Base-by-base conservation (phyloP, 805 yeast genomes). In the Priceomyces carsonii region DNA sequence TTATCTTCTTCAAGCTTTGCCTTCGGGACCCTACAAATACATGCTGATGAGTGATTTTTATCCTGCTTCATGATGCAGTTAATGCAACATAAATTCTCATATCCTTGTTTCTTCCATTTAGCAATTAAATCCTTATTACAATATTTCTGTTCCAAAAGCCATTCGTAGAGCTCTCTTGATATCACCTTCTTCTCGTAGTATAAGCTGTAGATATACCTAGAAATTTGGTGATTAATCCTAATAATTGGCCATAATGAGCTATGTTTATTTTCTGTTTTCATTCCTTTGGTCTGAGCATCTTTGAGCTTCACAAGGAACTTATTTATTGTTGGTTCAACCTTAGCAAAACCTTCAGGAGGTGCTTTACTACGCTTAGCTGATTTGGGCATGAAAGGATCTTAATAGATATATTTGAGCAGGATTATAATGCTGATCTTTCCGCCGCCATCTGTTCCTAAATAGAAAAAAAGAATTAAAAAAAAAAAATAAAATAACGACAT, bases 21-120 rank as follows among this genome's bases (percentile, higher is more conserved):
- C 45, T 78, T 71, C 1, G 96, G 95, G 2, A 89, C 95, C 36
- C 97, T 63, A 53, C 97, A 89, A 14, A 89, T 77, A 59, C 97
- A 89, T 0, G 88, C 76, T 5, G 78, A 73, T 26, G 48, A 50
- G 47, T 81, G 84, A 47, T 76, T 76, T 29, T 72, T 79, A 42
- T 83, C 88, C 24, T 58, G 58, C 18, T 70, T 70, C 49, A 77
- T 77, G 21, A 89, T 86, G 55, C 97, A 89, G 43, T 75, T 71
- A 40, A 89, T 57, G 55, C 97, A 89, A 53, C 97, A 89, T 30
- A 89, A 62, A 37, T 82, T 75, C 53, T 89, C 96, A 56, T 89
- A 89, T 7, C 96, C 96, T 51, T 77, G 80, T 51, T 81, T 82
- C 58, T 77, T 79, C 90, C 90, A 83, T 43, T 66, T 89, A 15